Base-by-base conservation (phyloP, 1,284 basidiomycete species). In the Cutaneotrichosporon arboriforme region DNA sequence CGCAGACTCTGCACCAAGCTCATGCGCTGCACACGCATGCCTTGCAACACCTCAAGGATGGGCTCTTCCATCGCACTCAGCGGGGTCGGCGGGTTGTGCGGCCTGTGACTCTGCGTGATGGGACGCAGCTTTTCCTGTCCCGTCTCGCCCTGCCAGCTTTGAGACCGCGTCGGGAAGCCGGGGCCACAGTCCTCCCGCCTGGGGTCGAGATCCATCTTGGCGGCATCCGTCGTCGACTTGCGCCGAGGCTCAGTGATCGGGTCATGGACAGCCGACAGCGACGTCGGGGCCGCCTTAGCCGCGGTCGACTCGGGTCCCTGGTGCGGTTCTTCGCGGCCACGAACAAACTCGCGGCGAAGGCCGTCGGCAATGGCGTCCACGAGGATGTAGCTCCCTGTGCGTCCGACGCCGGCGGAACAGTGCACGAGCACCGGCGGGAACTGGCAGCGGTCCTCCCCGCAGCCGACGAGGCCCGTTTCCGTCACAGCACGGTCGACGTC, bases 11-110 rank as follows among this genome's bases (percentile, higher is more conserved):
- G 90, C 64, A 89, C 90, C 54, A 93, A 73, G 64, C 87, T 90
- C 90, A 93, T 93, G 46, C 90, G 78, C 75, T 93, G 90, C 67
- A 90, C 84, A 45, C 90, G 81, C 86, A 93, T 90, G 65, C 90
- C 88, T 70, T 88, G 86, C 23, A 93, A 77, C 3, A 92, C 81
- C 51, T 83, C 80, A 65, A 81, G 81, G 37, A 93, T 81, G 4
- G 90, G 90, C 54, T 88, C 84, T 34, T 81, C 77, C 61, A 85
- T 83, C 22, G 78, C 75, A 40, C 81, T 82, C 47, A 91, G 68
- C 31, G 80, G 73, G 7, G 63, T 70, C 13, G 81, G 79, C 1
- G 84, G 84, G 3, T n/a, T 81, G 80, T 54, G 64, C 15, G 58
- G 52, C 1, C 39, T 40, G 26, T 58, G 44, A 13, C 62, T 65